Evolutionary conservation across 1,284 basidiomycete species (phyloP), one percentile per base, ranked within the genome.

Genomic region (Phylloporus sp.): DNA sequence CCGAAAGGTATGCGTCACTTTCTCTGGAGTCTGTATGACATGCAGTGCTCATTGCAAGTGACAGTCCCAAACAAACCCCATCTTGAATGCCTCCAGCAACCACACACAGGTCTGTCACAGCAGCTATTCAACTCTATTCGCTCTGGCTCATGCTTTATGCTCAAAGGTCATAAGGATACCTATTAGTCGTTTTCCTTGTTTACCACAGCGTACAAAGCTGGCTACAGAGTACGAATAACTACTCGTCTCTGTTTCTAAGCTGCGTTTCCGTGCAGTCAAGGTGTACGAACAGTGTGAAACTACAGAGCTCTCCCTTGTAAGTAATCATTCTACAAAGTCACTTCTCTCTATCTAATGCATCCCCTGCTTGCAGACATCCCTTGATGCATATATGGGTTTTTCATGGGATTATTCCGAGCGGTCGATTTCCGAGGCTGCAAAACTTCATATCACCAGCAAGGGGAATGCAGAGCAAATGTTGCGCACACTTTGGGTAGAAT

Each of bases 161-260:
- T 49, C 51, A 34, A 64, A 91, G 89, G 84, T 66, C 83, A 90
- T 59, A 91, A 94, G 44, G 86, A 91, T 24, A 96, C 94, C 0
- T 90, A 91, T 61, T 88, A 93, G 70, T 81, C 86, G 4, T 98
- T 96, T 74, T 97, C 95, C 3, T 86, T 89, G 0, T 97, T 96
- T 77, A 92, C 94, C 24, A 94, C 94, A 0, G 84, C 85, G 47
- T 84, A 91, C 76, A 87, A 88, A 64, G n/a, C 83, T 88, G n/a
- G 81, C 90, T 0, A 78, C 84, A 22, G 84, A 90, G 60, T 98
- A 98, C 72, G 94, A 96, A 73, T 72, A 78, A 0, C 78, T 90
- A 12, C 83, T 98, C 50, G 84, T 96, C 22, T 76, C 84, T 4
- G 93, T 93, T 2, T 94, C 93, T 29, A 91, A 92, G 74, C 76